Percentiles rank a stretch among this genome's conserved stretches.
Conservation (phyloP, 2,329 filamentous ascomycete species). For the Akanthomyces muscarius region DNA sequence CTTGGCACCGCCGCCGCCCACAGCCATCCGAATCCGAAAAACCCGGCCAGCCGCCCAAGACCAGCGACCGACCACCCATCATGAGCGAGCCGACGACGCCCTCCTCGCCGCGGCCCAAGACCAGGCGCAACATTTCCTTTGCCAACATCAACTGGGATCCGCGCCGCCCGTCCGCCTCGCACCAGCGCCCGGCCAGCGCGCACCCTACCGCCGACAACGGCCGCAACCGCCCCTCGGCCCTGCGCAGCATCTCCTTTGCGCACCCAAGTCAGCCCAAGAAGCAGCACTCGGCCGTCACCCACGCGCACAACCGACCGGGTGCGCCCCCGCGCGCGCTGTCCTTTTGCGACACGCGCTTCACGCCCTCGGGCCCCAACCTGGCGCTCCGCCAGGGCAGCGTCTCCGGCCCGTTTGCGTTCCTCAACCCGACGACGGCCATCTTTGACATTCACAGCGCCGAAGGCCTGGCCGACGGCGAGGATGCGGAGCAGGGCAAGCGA, state of each 20-base stretch:
- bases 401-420: conserved; percentile 18
- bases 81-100: conserved; percentile 9
- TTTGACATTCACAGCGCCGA: conserved; percentile 19
- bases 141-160: conserved; percentile 7
- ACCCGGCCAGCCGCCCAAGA: too few species aligned
- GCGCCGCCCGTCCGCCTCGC: neutral
- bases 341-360: conserved; percentile 17
- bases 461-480: neutral
- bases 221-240: neutral
- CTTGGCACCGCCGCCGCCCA: neutral
- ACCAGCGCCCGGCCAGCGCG: neutral
- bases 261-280: neutral
- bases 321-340: conserved; percentile 14
- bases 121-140: conserved; percentile 15
- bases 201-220: neutral
- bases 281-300: neutral
- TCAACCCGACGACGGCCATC: conserved; percentile 20
- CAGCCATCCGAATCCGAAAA: neutral
- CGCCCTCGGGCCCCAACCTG: conserved; percentile 18
- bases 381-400: conserved; percentile 20
- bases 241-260: conserved; percentile 16
- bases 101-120: conserved; percentile 9
- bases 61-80: neutral
- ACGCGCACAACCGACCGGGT: neutral
- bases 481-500: conserved; percentile 11